Percentiles rank a stretch among this genome's conserved stretches.
Conservation (phyloP, 1,139 yeast genomes). For the Kodamaea derodonti region DNA sequence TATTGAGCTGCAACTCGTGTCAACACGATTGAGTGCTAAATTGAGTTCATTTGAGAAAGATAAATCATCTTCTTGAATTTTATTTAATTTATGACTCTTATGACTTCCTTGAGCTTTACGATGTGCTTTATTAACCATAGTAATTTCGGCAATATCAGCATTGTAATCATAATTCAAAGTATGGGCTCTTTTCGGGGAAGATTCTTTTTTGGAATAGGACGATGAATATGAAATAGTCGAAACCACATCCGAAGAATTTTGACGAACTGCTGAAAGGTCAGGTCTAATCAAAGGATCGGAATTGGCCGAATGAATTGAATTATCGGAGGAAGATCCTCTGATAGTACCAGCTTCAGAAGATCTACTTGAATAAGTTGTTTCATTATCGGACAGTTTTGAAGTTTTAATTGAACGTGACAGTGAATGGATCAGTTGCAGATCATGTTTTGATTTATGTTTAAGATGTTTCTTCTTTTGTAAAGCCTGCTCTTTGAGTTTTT, state of each 20-base stretch:
- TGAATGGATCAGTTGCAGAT: background rate
- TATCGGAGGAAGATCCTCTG: background rate
- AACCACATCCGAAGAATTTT: background rate
- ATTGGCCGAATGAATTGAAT: background rate
- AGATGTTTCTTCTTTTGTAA: slow-evolving; percentile 10
- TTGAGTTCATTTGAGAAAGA: background rate
- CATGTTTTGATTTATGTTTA: background rate
- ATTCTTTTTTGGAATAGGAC: slow-evolving; percentile 1
- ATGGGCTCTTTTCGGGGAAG: slow-evolving; percentile 2
- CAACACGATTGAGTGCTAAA: background rate
- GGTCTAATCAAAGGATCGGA: background rate
- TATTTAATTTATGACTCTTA: background rate
- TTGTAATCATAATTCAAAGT: slow-evolving; percentile 9
- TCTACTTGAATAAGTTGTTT: background rate
- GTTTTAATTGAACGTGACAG: background rate
- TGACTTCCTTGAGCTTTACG: slow-evolving; percentile 2
- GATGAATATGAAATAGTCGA: slow-evolving; percentile 3
- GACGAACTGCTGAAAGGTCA: background rate
- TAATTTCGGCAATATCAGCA: slow-evolving; percentile 14
- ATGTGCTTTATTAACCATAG: slow-evolving; percentile 13
- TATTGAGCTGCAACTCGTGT: background rate
- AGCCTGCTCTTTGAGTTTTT: slow-evolving; percentile 16
- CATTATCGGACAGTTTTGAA: background rate
- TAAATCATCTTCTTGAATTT: background rate
- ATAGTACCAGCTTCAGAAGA: background rate